Percentiles rank a stretch among this genome's conserved stretches.
phyloP scores from a whole-genome alignment of 2,329 filamentous ascomycete species.

The Aspergillus brasiliensis region DNA sequence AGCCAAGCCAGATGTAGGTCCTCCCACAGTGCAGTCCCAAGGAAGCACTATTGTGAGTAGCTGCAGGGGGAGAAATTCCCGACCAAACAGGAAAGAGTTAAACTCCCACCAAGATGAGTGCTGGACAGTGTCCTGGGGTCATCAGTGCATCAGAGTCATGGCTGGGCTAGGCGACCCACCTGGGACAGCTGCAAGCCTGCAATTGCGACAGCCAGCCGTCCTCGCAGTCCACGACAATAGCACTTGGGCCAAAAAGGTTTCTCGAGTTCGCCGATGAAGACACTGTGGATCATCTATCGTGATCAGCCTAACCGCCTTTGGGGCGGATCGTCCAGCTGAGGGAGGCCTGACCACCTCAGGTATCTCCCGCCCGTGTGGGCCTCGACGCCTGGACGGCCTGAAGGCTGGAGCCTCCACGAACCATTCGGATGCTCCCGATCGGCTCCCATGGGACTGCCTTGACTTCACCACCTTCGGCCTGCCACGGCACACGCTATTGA shows the following conservation, averaged over 20 bases:
- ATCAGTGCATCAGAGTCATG: too few species aligned
- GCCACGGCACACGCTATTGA: too few species aligned
- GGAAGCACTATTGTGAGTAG: background rate
- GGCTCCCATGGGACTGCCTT: background rate
- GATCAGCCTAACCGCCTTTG: background rate
- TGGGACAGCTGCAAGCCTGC: too few species aligned
- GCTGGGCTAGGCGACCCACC: too few species aligned
- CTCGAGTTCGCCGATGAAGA: too few species aligned
- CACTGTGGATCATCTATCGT: too few species aligned
- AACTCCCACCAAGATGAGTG: background rate
- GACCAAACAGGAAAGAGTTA: background rate
- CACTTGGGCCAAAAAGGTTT: too few species aligned
- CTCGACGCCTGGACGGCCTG: background rate
- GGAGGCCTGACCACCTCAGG: background rate
- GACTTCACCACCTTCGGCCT: too few species aligned
- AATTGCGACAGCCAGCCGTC: too few species aligned
- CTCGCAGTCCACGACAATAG: too few species aligned
- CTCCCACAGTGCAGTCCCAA: background rate
- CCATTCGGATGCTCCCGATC: slow-evolving; percentile 18
- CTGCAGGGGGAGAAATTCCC: background rate
- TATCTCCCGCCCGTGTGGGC: background rate
- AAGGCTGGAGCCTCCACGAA: slow-evolving; percentile 4
- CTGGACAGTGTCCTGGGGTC: too few species aligned
- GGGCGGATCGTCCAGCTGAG: background rate
- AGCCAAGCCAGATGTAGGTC: too few species aligned